Evolutionary conservation across 2,329 filamentous ascomycete species (phyloP), one percentile per base, ranked within the genome.

Genomic region (Aspergillus transmontanensis): DNA sequence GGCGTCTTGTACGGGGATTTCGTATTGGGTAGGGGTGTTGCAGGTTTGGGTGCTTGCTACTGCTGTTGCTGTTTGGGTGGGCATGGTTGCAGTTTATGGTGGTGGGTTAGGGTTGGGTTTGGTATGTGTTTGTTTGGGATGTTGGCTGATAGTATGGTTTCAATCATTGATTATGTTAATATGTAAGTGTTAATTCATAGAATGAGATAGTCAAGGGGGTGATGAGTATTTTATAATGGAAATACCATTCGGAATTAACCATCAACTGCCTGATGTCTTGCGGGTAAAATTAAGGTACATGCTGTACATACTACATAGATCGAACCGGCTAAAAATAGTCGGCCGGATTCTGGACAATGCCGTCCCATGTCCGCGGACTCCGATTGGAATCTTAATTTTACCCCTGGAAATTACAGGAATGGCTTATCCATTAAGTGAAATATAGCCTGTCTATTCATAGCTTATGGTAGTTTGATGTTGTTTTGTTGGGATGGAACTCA

Each of bases 1-100:
- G 36, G 70, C 71, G 43, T 74, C 72, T 50, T 69, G 59, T 34
- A 68, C 58, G 6, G 71, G 71, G 39, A 74, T 61, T 57, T 73
- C 65, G 65, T 72, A 73, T 59, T 70, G 64, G 2, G 53, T 53
- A 30, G 68, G 46, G 3, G 62, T 59, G 11, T 61, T 64, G 58
- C 69, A 72, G 21, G 60, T 61, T 11, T 60, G 65, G 34, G 56
- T 57, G 30, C 66, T 48, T 14, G 63, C 39, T 10, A 61, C 43
- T 12, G 61, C 55, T 12, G 61, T 51, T 26, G 65, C 54, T 9
- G 26, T 28, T 28, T 61, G 62, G 11, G 54, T n/a, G n/a, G 55
- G 16, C 55, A 58, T 61, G 30, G 19, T 45, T 12, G 26, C 30
- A n/a, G 10, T 11, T 21, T 12, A 43, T n/a, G 41, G 30, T 32